A percentile compares a stretch with the other conserved stretches of the same genome.
These are phyloP conservation scores for Sisymbrium altissimum DNA, from an alignment of 345 rosid genomes.

Conservation along the genomic window DNA sequence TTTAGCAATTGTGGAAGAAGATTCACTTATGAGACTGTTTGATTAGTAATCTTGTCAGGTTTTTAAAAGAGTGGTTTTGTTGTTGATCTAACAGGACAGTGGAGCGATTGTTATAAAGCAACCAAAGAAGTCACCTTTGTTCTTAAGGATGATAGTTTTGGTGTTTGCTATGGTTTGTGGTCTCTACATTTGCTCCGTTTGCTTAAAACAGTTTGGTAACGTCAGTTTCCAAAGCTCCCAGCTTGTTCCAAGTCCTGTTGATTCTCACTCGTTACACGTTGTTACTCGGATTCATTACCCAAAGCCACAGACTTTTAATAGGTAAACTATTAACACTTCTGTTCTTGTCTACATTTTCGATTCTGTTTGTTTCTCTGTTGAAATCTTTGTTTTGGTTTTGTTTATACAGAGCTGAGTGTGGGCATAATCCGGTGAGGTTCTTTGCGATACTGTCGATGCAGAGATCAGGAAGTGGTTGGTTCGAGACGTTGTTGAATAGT, in stretches of 20 bases:
- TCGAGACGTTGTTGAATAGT: constrained; percentile 91
- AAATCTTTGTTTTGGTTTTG: background rate
- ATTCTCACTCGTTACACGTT: constrained; percentile 16
- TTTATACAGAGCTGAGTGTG: constrained; percentile 66
- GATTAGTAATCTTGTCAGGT: background rate
- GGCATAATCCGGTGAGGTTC: constrained; percentile 66
- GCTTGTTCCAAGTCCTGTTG: constrained; percentile 39
- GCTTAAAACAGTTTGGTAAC: constrained; percentile 62
- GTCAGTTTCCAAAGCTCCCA: constrained; percentile 40
- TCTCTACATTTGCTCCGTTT: constrained; percentile 55
- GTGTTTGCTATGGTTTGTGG: constrained; percentile 72
- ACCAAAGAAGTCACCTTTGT: constrained; percentile 67
- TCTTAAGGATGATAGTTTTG: constrained; percentile 67
- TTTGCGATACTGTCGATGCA: constrained; percentile 94
- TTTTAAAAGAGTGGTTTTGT: background rate
- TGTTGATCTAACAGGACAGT: constrained; percentile 49
- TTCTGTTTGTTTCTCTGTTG: background rate
- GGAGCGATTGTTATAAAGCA: constrained; percentile 51
- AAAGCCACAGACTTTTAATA: constrained; percentile 67
- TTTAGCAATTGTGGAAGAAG: background rate
- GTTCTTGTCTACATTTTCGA: background rate
- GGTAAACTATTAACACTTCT: constrained; percentile 41
- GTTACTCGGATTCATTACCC: constrained; percentile 67
- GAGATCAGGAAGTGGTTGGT: constrained; percentile 99
- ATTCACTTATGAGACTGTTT: background rate